Percentiles rank a stretch among this genome's conserved stretches.
Evolutionary conservation across 2,329 filamentous ascomycete genomes (phyloP).

Genomic region (Pyrenophora seminiperda): DNA sequence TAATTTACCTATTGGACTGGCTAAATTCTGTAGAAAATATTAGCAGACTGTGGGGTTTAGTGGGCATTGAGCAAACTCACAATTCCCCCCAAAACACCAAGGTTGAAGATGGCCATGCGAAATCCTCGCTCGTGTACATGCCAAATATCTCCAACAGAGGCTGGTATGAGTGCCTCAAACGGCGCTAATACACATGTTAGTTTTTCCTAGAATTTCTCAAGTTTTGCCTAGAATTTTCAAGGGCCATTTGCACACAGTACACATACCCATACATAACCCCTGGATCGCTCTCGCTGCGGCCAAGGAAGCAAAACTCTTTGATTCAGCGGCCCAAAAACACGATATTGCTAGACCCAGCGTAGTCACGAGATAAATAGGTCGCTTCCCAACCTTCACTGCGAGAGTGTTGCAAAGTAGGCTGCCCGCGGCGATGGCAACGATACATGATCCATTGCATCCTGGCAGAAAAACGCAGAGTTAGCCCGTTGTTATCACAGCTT

Average conservation of each 20-base stretch:
- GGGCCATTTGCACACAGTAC: background rate
- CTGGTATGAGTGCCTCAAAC: conserved; percentile 33
- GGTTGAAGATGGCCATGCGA: conserved; percentile 33
- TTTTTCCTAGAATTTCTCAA: background rate
- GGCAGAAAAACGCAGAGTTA: background rate
- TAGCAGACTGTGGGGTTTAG: background rate
- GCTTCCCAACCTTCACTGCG: conserved; percentile 31
- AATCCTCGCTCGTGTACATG: conserved; percentile 34
- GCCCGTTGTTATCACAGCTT: background rate
- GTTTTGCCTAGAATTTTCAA: no score
- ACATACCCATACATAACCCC: conserved; percentile 29
- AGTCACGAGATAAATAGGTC: conserved; percentile 28
- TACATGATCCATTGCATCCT: conserved; percentile 30
- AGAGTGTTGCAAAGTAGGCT: conserved; percentile 29
- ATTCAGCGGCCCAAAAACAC: conserved; percentile 32
- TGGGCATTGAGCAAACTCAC: conserved; percentile 1
- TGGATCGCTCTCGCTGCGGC: conserved; percentile 27
- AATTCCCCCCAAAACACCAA: conserved; percentile 32
- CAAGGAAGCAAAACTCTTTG: conserved; percentile 27
- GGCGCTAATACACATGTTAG: conserved; percentile 14
- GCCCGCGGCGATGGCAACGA: conserved; percentile 26
- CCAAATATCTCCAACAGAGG: conserved; percentile 32
- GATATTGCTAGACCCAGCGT: conserved; percentile 27
- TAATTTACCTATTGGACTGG: conserved; percentile 21
- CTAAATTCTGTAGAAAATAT: conserved; percentile 20